Base-by-base conservation (phyloP, 108 stramenopile species). In the Discostella stelligeroides region DNA sequence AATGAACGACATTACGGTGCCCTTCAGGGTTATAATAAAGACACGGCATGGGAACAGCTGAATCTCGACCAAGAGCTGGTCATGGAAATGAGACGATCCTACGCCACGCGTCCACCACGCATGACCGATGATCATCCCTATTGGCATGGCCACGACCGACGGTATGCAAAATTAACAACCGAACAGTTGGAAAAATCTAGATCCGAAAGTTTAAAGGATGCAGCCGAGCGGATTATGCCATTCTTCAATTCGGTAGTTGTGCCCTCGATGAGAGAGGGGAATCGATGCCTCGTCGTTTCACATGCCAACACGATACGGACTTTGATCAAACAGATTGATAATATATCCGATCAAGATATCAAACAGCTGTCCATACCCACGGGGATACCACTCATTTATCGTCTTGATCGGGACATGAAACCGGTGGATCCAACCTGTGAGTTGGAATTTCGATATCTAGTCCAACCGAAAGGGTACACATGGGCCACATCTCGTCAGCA, bases 1-100 rank as follows among this genome's bases (percentile, higher is more conserved):
- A 95, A 95, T 69, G 94, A 95, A 75, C 85, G 94, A 20, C 91
- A 92, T 60, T 95, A 95, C 60, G 94, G 92, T 25, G 80, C 87
- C 10, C 67, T 94, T 14, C 92, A 94, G 75, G 92, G 92, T 21
- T 91, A 91, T 51, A 86, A 91, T 37, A 94, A 94, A 64, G 90
- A 91, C 60, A 83, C 82, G 12, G 89, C 92, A 2, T 93, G 75
- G 41, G 43, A 80, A 55, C 86, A 86, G 29, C 76, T 93, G 38
- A 74, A 76, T 12, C 72, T 93, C 10, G 92, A 93, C 63, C 89
- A 90, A 48, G 89, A 90, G 71, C 60, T 93, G 4, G 84, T 90
- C 23, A 93, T 93, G 92, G 79, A 88, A 59, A 93, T 93, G 92
- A 60, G 92, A 49, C 66, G 92, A 43, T 78, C 75, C 12, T 93